Base-by-base conservation (phyloP, 768 basidiomycete species). In the Xanthoconium stramineum region DNA sequence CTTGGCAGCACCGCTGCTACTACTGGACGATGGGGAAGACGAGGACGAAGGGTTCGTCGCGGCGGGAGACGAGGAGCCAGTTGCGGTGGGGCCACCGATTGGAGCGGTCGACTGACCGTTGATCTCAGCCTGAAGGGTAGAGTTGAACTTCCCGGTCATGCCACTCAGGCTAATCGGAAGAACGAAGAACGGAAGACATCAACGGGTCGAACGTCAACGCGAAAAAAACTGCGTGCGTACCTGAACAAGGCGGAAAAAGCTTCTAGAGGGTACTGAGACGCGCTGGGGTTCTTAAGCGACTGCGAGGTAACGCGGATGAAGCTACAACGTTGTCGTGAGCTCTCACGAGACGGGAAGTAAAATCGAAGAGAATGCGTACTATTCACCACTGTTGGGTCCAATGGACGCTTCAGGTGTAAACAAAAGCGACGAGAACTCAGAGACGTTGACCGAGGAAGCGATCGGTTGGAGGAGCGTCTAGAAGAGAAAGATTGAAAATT, bases 191-290 rank as follows among this genome's bases (percentile, higher is more conserved):
- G 10, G 9, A 39, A 9, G 10, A 29, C 3, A 43, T 61, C 15
- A 52, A 38, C 15, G 20, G 24, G 43, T 39, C 33, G 9, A 24
- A 14, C 14, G 1, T 14, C 28, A 12, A 29, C 8, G 28, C 12
- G 28, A 17, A 12, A 5, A 30, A 17, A 5, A 32, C 9, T 5
- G n/a, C 5, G 74, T 85, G 74, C 87, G 60, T 65, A 92, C 91
- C 75, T 75, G 77, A 91, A 94, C 63, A 81, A 82, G 60, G 91
- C 80, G 8, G 90, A 91, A 78, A 92, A 95, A 0, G 89, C 83
- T 59, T 86, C 74, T 44, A 79, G 81, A 5, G 79, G 80, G 74
- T 75, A 88, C 52, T 80, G 74, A 14, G 85, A 72, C 53, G 79
- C 67, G 3, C 66, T 64, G 30, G 83, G 46, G 67, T 88, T 83